Conservation (phyloP, 495 filamentous ascomycete genomes). For the Barbatosphaeria neglecta region DNA sequence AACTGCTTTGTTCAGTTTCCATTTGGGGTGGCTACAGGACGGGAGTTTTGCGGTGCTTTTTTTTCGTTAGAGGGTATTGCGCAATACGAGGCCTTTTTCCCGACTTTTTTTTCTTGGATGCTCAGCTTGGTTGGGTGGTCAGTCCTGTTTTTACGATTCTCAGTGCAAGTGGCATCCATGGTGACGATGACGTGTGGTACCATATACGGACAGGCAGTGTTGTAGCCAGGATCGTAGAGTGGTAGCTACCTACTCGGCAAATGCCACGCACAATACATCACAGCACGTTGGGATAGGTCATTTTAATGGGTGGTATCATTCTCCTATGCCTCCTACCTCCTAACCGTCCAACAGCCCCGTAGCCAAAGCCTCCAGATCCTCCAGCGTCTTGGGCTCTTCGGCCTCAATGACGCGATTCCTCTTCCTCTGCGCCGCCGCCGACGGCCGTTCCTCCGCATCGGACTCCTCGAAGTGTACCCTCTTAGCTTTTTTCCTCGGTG, state of each 20-base stretch:
- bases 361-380: slow-evolving; percentile 83
- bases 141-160: no score
- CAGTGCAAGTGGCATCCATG: neutral
- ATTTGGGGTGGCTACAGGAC: neutral
- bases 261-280: no score
- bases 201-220: no score
- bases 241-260: no score
- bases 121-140: no score
- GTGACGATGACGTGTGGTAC: no score
- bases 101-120: no score
- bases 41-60: neutral
- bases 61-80: neutral
- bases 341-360: slow-evolving; percentile 60
- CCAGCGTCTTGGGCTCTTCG: slow-evolving; percentile 67
- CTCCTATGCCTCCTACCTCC: neutral
- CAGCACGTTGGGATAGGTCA: neutral
- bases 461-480: slow-evolving; percentile 38
- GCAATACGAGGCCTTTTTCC: neutral
- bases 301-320: neutral
- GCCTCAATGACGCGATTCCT: slow-evolving; percentile 36
- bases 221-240: no score
- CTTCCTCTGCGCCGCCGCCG: slow-evolving; percentile 29
- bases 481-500: slow-evolving; percentile 32
- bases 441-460: slow-evolving; percentile 21
- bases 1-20: no score